Evolutionary conservation across 164 flowering plant genomes (phyloP).

Genomic region (Santalum album): DNA sequence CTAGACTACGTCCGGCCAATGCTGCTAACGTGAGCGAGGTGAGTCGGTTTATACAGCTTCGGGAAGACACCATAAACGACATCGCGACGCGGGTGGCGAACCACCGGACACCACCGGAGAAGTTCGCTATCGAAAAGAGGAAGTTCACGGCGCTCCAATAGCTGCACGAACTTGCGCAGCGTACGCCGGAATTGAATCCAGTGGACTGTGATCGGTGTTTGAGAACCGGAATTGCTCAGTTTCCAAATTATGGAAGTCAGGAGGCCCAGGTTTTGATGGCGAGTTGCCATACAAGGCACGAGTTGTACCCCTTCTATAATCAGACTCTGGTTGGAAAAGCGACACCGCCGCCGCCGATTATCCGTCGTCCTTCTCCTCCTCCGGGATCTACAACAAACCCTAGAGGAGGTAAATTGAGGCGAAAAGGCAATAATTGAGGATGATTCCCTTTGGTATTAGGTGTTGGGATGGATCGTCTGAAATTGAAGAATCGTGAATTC

Average conservation of each 20-base stretch:
- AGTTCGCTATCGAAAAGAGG: constrained; percentile 1
- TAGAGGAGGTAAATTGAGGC: no score
- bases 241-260: not conserved
- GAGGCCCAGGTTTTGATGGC: constrained; percentile 10
- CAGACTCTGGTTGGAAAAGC: not conserved
- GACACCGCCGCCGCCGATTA: not conserved
- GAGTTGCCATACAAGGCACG: constrained; percentile 28
- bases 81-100: not conserved
- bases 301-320: constrained; percentile 10
- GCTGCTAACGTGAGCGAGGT: not conserved
- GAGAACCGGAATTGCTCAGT: not conserved
- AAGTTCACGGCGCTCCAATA: not conserved
- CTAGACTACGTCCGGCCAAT: not conserved
- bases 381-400: not conserved
- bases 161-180: constrained; percentile 2
- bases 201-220: constrained; percentile 3
- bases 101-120: not conserved
- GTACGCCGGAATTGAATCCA: constrained; percentile 2
- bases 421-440: no score
- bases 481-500: no score
- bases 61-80: not conserved
- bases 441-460: no score
- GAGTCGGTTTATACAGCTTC: not conserved
- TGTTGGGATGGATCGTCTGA: no score
- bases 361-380: not conserved